Evolutionary conservation across 495 filamentous ascomycete species (phyloP).

Genomic region (Neurospora sp.): DNA sequence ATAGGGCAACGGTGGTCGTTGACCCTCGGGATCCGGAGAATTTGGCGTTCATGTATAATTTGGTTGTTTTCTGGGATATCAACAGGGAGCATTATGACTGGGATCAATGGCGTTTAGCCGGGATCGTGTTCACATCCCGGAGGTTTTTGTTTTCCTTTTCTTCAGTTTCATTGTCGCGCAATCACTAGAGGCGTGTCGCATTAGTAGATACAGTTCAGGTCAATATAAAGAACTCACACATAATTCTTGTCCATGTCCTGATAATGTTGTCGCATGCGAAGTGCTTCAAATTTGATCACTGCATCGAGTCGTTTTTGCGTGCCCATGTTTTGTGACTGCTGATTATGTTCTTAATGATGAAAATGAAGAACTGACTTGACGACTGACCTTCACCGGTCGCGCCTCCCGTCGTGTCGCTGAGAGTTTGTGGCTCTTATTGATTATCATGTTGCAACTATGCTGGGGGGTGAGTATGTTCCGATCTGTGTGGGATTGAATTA

Average conservation of each 20-base stretch:
- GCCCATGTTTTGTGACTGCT: neutral
- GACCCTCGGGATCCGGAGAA: neutral
- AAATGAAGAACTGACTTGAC: neutral
- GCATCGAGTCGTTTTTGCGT: too few species aligned
- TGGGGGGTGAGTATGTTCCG: neutral
- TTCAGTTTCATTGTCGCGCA: neutral
- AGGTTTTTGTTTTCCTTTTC: neutral
- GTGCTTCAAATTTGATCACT: neutral
- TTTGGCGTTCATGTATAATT: constrained; percentile 1
- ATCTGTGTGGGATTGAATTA: neutral
- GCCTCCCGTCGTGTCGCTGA: neutral
- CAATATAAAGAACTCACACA: neutral
- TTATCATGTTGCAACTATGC: neutral
- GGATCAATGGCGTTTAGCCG: neutral
- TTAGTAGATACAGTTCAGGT: neutral
- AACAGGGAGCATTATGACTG: neutral
- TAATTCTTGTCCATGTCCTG: neutral
- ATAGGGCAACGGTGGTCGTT: neutral
- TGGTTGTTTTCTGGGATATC: neutral
- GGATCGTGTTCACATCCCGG: neutral
- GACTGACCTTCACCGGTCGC: neutral
- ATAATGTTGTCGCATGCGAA: neutral
- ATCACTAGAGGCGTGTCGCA: neutral
- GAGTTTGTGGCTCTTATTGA: neutral
- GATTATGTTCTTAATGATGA: neutral